phyloP scores from a whole-genome alignment of 306 rosid species.

The Aeschynomene evenia region DNA sequence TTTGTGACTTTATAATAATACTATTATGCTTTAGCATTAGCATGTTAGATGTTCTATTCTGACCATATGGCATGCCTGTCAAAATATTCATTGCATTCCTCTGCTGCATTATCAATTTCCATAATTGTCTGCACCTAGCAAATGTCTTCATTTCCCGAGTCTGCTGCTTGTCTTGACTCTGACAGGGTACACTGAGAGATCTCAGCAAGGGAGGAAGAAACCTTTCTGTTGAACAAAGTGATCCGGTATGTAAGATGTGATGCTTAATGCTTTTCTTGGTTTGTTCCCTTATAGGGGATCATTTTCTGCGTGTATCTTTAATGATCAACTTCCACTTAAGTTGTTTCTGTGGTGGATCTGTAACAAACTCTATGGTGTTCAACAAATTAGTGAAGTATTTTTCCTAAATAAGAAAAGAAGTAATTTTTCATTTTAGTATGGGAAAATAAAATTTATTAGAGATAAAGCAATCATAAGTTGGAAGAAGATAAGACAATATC shows the following conservation, averaged over 20 bases:
- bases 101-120: constrained; percentile 18
- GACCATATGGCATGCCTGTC: constrained; percentile 13
- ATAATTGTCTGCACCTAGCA: background rate
- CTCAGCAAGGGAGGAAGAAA: constrained; percentile 90
- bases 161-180: constrained; percentile 42
- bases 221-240: constrained; percentile 57
- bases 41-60: constrained; percentile 13
- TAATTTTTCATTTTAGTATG: background rate
- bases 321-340: constrained; percentile 7
- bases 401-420: constrained; percentile 12
- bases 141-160: constrained; percentile 24
- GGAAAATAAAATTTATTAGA: constrained; percentile 9
- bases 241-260: constrained; percentile 54
- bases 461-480: background rate
- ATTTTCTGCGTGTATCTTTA: constrained; percentile 16
- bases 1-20: background rate
- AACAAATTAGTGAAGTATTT: background rate
- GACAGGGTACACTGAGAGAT: constrained; percentile 95
- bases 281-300: background rate
- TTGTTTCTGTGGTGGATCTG: constrained; percentile 8
- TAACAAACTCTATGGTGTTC: background rate
- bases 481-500: constrained; percentile 2
- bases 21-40: background rate
- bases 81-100: constrained; percentile 5
- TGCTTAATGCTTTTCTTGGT: background rate